Evolutionary conservation across 306 rosid species (phyloP), one percentile per base, ranked within the genome.

Genomic region (Cyamopsis tetragonoloba): DNA sequence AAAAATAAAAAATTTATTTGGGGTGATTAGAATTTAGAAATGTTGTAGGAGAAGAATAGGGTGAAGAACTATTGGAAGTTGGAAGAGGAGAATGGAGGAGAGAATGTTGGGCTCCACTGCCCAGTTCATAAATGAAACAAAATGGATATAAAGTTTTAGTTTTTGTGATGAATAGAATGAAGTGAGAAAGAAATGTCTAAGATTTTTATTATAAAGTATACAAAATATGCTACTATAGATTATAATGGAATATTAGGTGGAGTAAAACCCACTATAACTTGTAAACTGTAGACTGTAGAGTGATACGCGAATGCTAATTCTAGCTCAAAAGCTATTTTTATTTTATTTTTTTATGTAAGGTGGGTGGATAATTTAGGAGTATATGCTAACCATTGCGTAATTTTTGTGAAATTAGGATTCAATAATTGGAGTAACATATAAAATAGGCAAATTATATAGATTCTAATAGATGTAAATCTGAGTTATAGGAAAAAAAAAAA

Each of bases 231-330:
- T 4, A 37, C 9, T 38, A 34, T 48, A n/a, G 46, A 7, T 19
- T 47, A 41, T 6, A 35, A 46, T 4, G 63, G 70, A 73, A 61
- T 46, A 37, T 73, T 28, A 51, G 47, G 46, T 73, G 44, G 71
- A 62, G 71, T 73, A 51, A 62, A 51, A 51, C 43, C 47, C 63
- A 62, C 56, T 72, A 38, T 63, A 53, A 43, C 38, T 63, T 53
- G 64, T n/a, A n/a, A n/a, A n/a, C n/a, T n/a, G n/a, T n/a, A n/a
- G n/a, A n/a, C n/a, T n/a, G n/a, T 14, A 4, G 41, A 51, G 5
- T 42, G 18, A 48, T 32, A 50, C 18, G 4, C 4, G 4, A 46
- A 63, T n/a, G n/a, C n/a, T n/a, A n/a, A n/a, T n/a, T n/a, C n/a
- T n/a, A n/a, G n/a, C n/a, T n/a, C n/a, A n/a, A n/a, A n/a, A n/a